Percentiles rank a stretch among this genome's conserved stretches.
These are phyloP conservation scores for Colletotrichum incanum DNA, from an alignment of 2,329 filamentous ascomycete species.

Conservation along the genomic window DNA sequence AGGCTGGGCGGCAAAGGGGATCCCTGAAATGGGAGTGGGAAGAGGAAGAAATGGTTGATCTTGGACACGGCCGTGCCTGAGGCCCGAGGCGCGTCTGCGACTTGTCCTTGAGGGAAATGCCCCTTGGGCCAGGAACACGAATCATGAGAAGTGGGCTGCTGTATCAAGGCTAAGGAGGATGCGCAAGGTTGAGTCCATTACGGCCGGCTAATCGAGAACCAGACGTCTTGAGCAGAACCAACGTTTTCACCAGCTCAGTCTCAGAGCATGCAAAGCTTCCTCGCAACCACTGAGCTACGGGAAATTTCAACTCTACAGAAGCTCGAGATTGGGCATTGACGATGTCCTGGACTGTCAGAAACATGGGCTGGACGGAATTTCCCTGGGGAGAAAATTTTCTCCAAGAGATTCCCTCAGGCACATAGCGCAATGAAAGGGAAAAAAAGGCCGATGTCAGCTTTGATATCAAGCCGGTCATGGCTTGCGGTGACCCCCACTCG, in stretches of 20 bases:
- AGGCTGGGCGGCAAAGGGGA: conserved; percentile 37
- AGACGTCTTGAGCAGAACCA: not conserved
- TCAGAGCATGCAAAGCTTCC: not conserved
- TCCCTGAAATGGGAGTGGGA: conserved; percentile 14
- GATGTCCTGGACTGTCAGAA: not conserved
- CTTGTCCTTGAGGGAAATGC: conserved; percentile 3
- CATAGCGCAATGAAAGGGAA: conserved; percentile 3
- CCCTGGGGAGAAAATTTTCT: conserved; percentile 33
- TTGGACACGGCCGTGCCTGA: conserved; percentile 19
- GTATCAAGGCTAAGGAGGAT: conserved; percentile 31
- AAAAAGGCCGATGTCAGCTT: conserved; percentile 28
- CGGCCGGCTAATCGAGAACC: conserved; percentile 25
- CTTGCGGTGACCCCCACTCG: conserved; percentile 44
- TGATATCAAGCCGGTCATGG: conserved; percentile 43
- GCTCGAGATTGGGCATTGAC: not conserved
- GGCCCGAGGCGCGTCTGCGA: conserved; percentile 1
- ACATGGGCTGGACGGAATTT: conserved; percentile 3
- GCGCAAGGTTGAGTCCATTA: conserved; percentile 31
- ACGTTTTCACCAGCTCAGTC: not conserved
- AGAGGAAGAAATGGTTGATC: conserved; percentile 14
- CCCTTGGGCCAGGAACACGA: conserved; percentile 38
- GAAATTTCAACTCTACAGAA: not conserved
- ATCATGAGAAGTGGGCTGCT: conserved; percentile 43
- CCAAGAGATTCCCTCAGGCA: conserved; percentile 37
- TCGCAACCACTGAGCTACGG: not conserved